These are phyloP conservation scores for Ceratobasidium sp. DNA, from an alignment of 1,284 basidiomycete genomes.

Conservation along the genomic window DNA sequence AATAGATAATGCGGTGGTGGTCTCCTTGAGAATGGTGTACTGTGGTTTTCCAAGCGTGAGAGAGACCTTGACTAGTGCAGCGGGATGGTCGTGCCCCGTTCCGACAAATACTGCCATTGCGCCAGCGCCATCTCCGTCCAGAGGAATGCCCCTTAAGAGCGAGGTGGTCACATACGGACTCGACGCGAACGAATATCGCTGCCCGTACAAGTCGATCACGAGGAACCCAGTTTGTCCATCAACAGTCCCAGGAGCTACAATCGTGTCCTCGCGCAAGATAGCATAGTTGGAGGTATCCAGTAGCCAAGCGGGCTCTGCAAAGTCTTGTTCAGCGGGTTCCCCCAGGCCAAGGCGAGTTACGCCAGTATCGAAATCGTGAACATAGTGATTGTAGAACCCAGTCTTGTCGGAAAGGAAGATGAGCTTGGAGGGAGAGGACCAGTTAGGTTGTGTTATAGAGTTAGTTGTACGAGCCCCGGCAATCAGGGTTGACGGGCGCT, in stretches of 20 bases:
- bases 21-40: conserved; percentile 12
- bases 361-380: conserved; percentile 59
- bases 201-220: conserved; percentile 48
- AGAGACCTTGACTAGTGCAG: conserved; percentile 59
- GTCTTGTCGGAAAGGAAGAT: conserved; percentile 75
- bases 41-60: conserved; percentile 50
- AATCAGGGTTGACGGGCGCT: conserved; percentile 55
- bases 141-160: conserved; percentile 58
- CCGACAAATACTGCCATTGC: conserved; percentile 54
- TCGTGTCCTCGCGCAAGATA: conserved; percentile 62
- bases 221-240: conserved; percentile 59
- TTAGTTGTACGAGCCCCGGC: conserved; percentile 57
- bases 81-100: conserved; percentile 59
- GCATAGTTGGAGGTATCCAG: conserved; percentile 67
- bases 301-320: conserved; percentile 69
- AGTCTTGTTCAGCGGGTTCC: conserved; percentile 67
- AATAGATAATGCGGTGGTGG: conserved; percentile 10
- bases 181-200: conserved; percentile 55
- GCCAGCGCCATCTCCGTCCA: conserved; percentile 31
- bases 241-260: conserved; percentile 64
- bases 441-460: conserved; percentile 59
- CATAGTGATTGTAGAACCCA: conserved; percentile 80
- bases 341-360: conserved; percentile 60
- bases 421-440: conserved; percentile 70
- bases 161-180: conserved; percentile 64